These are phyloP conservation scores for Xerocomus brunneocitrinus DNA, from an alignment of 768 basidiomycete genomes.

Conservation along the genomic window DNA sequence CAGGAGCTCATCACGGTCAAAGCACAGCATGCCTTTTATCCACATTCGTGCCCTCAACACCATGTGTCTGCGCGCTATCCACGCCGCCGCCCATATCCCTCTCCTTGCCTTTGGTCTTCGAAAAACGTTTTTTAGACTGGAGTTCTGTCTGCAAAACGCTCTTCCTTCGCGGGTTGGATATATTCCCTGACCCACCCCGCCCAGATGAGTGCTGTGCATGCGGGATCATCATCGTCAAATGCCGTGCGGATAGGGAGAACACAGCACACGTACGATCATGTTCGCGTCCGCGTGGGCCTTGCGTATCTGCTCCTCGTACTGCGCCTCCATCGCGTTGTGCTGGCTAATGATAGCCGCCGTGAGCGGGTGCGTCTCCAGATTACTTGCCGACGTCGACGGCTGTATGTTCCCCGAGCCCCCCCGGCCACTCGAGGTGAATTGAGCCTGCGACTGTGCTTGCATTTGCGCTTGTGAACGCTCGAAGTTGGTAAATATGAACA, in stretches of 20 bases:
- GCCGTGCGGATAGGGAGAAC: neutral
- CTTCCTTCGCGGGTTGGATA: conserved; percentile 10
- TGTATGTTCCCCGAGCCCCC: conserved; percentile 26
- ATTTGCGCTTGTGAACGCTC: neutral
- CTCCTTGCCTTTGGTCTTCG: conserved; percentile 14
- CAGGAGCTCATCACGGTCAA: neutral
- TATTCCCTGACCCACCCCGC: conserved; percentile 27
- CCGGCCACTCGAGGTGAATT: conserved; percentile 22
- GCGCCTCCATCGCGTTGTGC: conserved; percentile 9
- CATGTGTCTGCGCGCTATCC: neutral
- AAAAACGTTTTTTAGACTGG: conserved; percentile 6
- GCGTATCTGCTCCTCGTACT: conserved; percentile 17
- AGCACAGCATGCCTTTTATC: conserved; percentile 9
- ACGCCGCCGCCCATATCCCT: neutral
- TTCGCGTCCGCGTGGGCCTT: conserved; percentile 13
- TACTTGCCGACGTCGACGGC: neutral
- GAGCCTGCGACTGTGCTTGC: neutral
- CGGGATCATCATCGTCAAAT: neutral
- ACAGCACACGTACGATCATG: conserved; percentile 11
- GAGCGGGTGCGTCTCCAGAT: conserved; percentile 16
- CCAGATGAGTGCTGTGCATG: conserved; percentile 22
- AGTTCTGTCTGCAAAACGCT: conserved; percentile 4
- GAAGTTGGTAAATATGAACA: neutral
- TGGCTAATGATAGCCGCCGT: conserved; percentile 23
- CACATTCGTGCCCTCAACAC: neutral